Evolutionary conservation across 371 early-diverging fungal species (phyloP), one percentile per base, ranked within the genome.

Genomic region (Apophysomyces elegans): DNA sequence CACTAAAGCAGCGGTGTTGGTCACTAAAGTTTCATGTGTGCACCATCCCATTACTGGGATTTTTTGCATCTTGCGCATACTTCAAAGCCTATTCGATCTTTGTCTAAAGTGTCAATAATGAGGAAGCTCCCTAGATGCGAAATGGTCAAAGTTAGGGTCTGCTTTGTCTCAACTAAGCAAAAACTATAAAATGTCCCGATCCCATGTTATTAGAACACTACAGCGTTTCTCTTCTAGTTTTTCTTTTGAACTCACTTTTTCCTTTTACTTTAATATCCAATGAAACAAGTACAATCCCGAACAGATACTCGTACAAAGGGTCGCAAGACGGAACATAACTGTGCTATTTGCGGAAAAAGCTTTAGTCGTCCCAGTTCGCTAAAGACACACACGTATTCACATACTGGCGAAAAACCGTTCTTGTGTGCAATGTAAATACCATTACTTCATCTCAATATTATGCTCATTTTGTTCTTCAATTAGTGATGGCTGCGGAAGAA

Each of bases 381-480:
- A 7, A 16, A 26, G 9, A 50, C 54, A 1, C 54, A 50, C 21
- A 21, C 21, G 4, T 50, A 50, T 21, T 18, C 54, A 9, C 54
- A 50, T 50, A 50, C 54, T 5, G 54, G 54, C 9, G 54, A 50
- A 21, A 50, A 50, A 21, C 54, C 54, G 4, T 50, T 50, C 32
- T 9, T 5, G 9, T 50, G 54, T 26, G 8, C 8, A 2, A 21
- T 18, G 54, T 50, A 50, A 18, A 21, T 7, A 50, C n/a, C 5
- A 50, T 26, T 9, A 18, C n/a, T 5, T 50, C 2, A 1, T 1
- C n/a, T 1, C 9, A 21, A 21, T 5, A n/a, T 8, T 21, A 21
- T 47, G 13, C n/a, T 47, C 5, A 50, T 50, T 0, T 8, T 50
- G 21, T 21, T 21, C 21, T 50, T n/a, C 6, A 7, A 21, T 50